These are phyloP conservation scores for Corylus americana DNA, from an alignment of 306 rosid species.

Conservation along the genomic window DNA sequence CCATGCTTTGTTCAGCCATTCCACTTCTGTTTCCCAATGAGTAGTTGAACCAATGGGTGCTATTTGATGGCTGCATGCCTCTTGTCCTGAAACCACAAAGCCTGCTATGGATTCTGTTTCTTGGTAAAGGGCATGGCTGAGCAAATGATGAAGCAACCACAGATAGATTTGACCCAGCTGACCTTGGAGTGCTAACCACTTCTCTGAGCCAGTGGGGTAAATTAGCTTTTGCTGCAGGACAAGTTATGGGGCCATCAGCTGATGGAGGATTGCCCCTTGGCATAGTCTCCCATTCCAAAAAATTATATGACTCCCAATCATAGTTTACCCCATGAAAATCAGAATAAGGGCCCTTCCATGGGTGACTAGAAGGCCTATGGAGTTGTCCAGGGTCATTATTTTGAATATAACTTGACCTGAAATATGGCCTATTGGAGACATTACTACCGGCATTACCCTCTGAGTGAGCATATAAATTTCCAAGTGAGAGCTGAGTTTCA, in stretches of 20 bases:
- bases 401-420: constrained; percentile 28
- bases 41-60: constrained; percentile 35
- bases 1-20: constrained; percentile 35
- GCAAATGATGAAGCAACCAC: constrained; percentile 28
- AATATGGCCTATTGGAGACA: constrained; percentile 30
- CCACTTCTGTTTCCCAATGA: constrained; percentile 33
- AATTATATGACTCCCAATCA: constrained; percentile 32
- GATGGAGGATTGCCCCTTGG: constrained; percentile 26
- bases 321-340: constrained; percentile 30
- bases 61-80: constrained; percentile 26
- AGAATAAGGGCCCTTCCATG: constrained; percentile 30
- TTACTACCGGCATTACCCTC: constrained; percentile 20
- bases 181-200: constrained; percentile 37
- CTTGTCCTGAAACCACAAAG: constrained; percentile 31
- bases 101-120: constrained; percentile 26
- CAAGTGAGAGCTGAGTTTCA: constrained; percentile 40
- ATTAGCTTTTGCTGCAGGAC: constrained; percentile 28
- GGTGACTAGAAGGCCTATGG: constrained; percentile 32
- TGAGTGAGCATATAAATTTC: constrained; percentile 37
- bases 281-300: constrained; percentile 32
- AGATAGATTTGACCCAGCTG: constrained; percentile 22
- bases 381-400: constrained; percentile 17
- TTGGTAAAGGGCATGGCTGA: constrained; percentile 31
- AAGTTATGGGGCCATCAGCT: constrained; percentile 32
- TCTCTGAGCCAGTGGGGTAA: constrained; percentile 71